Percentiles rank a stretch among this genome's conserved stretches.
Evolutionary conservation across 2,329 filamentous ascomycete species (phyloP).

Genomic region (Metarhizium rileyi): DNA sequence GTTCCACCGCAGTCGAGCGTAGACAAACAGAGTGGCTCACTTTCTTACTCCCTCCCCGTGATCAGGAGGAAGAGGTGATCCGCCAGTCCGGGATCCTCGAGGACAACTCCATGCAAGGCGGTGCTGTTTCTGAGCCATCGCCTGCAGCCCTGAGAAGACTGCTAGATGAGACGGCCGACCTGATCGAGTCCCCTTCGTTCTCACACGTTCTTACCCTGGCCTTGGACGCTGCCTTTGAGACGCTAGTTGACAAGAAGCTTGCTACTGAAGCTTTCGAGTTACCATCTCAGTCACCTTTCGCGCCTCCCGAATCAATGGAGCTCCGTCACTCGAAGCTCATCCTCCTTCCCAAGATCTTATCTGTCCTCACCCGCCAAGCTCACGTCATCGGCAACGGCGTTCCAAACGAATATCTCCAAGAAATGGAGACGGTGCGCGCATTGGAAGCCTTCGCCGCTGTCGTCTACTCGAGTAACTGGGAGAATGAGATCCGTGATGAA

Average conservation of each 20-base stretch:
- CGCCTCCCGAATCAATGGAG: slow-evolving; percentile 41
- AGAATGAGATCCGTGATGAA: slow-evolving; percentile 50
- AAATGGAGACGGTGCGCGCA: slow-evolving; percentile 67
- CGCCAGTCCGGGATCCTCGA: slow-evolving; percentile 71
- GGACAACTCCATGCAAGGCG: slow-evolving; percentile 29
- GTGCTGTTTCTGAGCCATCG: slow-evolving; percentile 31
- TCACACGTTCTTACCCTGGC: slow-evolving; percentile 75
- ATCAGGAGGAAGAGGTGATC: slow-evolving; percentile 75
- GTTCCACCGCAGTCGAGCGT: slow-evolving; percentile 33
- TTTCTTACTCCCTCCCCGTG: slow-evolving; percentile 69
- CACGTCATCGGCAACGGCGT: slow-evolving; percentile 76
- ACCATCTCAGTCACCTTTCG: slow-evolving; percentile 21
- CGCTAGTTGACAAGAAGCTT: slow-evolving; percentile 74
- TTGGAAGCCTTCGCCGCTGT: slow-evolving; percentile 79
- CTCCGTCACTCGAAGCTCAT: slow-evolving; percentile 49
- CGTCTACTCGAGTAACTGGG: slow-evolving; percentile 79
- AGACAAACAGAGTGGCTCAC: slow-evolving; percentile 60
- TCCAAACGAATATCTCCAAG: slow-evolving; percentile 60
- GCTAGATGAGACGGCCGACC: slow-evolving; percentile 89
- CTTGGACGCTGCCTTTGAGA: slow-evolving; percentile 78
- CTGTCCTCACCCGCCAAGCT: slow-evolving; percentile 82
- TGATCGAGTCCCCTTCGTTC: slow-evolving; percentile 90
- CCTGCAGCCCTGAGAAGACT: slow-evolving; percentile 62
- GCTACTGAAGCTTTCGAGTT: slow-evolving; percentile 67
- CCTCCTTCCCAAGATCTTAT: slow-evolving; percentile 77